Conservation (phyloP, 306 rosid genomes). For the Chamaecrista fasciculata region DNA sequence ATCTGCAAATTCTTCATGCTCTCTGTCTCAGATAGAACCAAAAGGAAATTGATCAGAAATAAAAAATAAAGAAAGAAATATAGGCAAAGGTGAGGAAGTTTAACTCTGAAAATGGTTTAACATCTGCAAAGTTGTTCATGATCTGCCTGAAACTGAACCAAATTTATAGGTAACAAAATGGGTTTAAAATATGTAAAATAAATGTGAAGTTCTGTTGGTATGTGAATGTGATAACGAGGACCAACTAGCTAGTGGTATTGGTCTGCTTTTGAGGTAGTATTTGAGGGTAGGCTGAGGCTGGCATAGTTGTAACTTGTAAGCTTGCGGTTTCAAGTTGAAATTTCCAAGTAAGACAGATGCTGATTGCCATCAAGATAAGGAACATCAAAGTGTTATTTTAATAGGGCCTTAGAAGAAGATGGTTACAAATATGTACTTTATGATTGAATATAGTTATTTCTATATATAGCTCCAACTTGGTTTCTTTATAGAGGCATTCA, state of each 20-base stretch:
- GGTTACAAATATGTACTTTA: conserved; percentile 35
- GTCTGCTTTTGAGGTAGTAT: conserved; percentile 49
- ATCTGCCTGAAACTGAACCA: conserved; percentile 32
- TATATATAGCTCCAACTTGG: neutral
- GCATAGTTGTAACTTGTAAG: conserved; percentile 37
- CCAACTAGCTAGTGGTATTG: conserved; percentile 13
- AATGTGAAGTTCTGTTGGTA: conserved; percentile 27
- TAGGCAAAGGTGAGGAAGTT: too few species aligned
- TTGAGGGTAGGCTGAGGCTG: conserved; percentile 44
- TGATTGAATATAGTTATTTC: conserved; percentile 15
- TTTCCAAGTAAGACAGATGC: conserved; percentile 42
- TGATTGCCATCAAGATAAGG: conserved; percentile 37
- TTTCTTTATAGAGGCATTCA: conserved; percentile 25
- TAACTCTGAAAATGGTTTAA: too few species aligned
- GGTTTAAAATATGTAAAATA: too few species aligned
- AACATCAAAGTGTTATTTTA: conserved; percentile 42
- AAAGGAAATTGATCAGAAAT: neutral
- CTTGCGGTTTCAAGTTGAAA: conserved; percentile 32
- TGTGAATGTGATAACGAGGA: conserved; percentile 24
- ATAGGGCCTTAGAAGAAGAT: conserved; percentile 30
- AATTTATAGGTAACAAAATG: conserved; percentile 35
- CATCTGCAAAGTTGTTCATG: neutral
- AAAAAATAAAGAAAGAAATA: neutral
- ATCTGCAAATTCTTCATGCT: neutral
- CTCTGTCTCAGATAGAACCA: neutral